These are phyloP conservation scores for Drechslerella coelobrocha DNA, from an alignment of 2,329 filamentous ascomycete genomes.

Conservation along the genomic window DNA sequence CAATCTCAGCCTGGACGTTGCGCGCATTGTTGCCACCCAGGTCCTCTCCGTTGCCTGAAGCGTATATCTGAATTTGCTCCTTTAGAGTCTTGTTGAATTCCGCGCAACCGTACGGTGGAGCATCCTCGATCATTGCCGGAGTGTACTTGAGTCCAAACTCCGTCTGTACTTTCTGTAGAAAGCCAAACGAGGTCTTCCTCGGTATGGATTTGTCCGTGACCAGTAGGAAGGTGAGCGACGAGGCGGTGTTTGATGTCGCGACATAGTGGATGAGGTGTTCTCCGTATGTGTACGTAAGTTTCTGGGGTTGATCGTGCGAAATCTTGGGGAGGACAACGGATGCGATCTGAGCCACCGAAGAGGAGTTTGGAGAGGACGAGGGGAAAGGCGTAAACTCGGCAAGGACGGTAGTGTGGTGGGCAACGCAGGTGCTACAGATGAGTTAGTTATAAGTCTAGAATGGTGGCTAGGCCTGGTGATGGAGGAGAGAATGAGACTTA, in stretches of 20 bases:
- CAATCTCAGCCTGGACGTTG: slow-evolving; percentile 86
- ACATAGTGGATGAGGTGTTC: slow-evolving; percentile 95
- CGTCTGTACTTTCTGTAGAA: slow-evolving; percentile 86
- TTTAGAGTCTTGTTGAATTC: slow-evolving; percentile 73
- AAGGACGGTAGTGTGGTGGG: slow-evolving; percentile 90
- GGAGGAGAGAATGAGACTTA: slow-evolving; percentile 24
- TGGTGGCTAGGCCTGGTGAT: background rate
- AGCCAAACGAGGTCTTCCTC: slow-evolving; percentile 89
- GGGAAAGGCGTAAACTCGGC: slow-evolving; percentile 78
- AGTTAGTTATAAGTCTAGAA: slow-evolving; percentile 34
- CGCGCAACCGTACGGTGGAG: slow-evolving; percentile 89
- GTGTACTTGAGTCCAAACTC: slow-evolving; percentile 79
- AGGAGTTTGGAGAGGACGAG: slow-evolving; percentile 80
- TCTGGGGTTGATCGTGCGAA: slow-evolving; percentile 77
- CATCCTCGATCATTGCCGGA: slow-evolving; percentile 67
- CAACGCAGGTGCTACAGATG: slow-evolving; percentile 79
- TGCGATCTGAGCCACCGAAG: slow-evolving; percentile 70
- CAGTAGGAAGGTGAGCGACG: slow-evolving; percentile 82
- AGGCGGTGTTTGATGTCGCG: slow-evolving; percentile 72
- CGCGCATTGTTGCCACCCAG: slow-evolving; percentile 79
- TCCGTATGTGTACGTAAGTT: slow-evolving; percentile 93
- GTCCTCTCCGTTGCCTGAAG: slow-evolving; percentile 62
- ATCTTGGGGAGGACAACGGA: slow-evolving; percentile 96
- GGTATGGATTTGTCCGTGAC: slow-evolving; percentile 81
- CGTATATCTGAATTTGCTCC: slow-evolving; percentile 53